Evolutionary conservation across 306 rosid genomes (phyloP).

Genomic region (Lotus japonicus): DNA sequence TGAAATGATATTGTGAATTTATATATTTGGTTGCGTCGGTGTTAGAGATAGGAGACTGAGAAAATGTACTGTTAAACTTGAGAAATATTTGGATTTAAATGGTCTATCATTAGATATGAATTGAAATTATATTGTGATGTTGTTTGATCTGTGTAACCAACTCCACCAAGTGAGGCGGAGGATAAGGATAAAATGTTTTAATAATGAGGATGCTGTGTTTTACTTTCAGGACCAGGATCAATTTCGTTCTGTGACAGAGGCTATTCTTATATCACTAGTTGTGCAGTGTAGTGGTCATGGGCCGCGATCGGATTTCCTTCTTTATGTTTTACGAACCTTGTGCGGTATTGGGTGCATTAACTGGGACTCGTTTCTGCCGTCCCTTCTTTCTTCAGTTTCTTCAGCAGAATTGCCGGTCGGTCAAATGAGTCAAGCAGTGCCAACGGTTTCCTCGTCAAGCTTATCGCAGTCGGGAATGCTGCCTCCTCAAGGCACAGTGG

Average conservation of each 20-base stretch:
- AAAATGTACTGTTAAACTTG: not conserved
- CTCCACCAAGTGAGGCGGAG: not conserved
- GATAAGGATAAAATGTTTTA: not conserved
- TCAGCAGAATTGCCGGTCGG: constrained; percentile 60
- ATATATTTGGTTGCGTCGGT: too few relatives aligned
- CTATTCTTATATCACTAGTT: constrained; percentile 72
- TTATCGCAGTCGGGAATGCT: constrained; percentile 68
- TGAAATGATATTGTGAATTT: too few relatives aligned
- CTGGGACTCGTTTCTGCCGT: constrained; percentile 84
- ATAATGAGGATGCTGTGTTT: constrained; percentile 1
- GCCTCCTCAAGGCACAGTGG: constrained; percentile 49
- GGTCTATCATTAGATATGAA: not conserved
- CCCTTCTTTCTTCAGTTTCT: constrained; percentile 80
- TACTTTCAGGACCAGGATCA: constrained; percentile 87
- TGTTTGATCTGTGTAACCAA: not conserved
- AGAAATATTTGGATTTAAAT: too few relatives aligned
- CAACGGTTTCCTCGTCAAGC: constrained; percentile 54
- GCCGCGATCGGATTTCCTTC: constrained; percentile 85
- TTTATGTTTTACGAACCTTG: constrained; percentile 72
- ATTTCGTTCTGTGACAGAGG: constrained; percentile 70
- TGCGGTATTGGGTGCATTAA: constrained; percentile 71
- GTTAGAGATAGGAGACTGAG: too few relatives aligned
- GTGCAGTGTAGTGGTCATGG: constrained; percentile 89
- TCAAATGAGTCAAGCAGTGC: constrained; percentile 59
- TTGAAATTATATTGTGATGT: not conserved